Base-by-base conservation (phyloP, 2,329 filamentous ascomycete genomes). In the Monilinia fructigena region DNA sequence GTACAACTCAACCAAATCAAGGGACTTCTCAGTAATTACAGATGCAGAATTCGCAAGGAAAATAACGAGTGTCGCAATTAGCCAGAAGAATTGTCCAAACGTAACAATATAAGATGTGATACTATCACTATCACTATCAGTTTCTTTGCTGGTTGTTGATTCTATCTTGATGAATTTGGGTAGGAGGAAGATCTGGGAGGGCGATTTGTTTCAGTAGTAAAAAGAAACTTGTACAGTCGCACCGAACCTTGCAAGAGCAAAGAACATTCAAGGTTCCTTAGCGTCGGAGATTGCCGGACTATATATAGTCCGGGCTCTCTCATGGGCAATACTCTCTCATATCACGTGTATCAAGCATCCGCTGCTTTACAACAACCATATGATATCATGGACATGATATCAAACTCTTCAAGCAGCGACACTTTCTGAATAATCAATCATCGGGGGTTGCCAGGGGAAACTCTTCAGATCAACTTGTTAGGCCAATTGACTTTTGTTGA, bases 1-100 rank as follows among this genome's bases (percentile, higher is more conserved):
- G 62, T 70, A 69, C 70, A 68, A 72, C 69, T 69, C 70, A 72
- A 65, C 16, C 58, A 50, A 64, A 71, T 69, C 74, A 55, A 54
- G 40, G 54, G 55, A 38, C 55, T 55, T 42, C 40, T 16, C 65
- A 53, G 63, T n/a, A 62, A 66, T 31, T 59, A 59, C 54, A 59
- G 31, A 52, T 23, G 20, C 42, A 65, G 18, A 48, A 40, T 12
- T 28, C 20, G 28, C 23, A 35, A 54, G 40, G 31, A 14, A n/a
- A 35, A 35, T 6, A 35, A 48, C 50, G 38, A 23, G 54, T 48
- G 28, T 38, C 28, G 53, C 54, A 58, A 65, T 42, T 28, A 48
- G 42, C 20, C 26, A 28, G 50, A 59, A 59, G 14, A 16, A 65
- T 48, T 59, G n/a, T 42, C 42, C 40, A 42, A 59, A 52, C n/a